These are phyloP conservation scores for Neonectria punicea DNA, from an alignment of 2,329 filamentous ascomycete genomes.

Conservation along the genomic window DNA sequence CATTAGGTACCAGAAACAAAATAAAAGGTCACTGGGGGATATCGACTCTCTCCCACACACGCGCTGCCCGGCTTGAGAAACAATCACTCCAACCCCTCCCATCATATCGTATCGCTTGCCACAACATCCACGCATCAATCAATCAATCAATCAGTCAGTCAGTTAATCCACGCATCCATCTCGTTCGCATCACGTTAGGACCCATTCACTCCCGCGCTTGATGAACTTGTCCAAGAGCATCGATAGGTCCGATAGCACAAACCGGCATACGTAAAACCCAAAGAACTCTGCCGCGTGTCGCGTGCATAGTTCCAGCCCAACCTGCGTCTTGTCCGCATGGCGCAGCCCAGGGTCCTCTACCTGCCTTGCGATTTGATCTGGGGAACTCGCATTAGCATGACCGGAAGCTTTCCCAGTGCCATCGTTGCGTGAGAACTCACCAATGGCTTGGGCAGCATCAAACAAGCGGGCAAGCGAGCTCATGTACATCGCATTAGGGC, in stretches of 20 bases:
- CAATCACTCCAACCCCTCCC: slow-evolving; percentile 29
- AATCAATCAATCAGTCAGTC: neutral
- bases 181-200: slow-evolving; percentile 55
- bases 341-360: slow-evolving; percentile 94
- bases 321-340: slow-evolving; percentile 92
- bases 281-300: slow-evolving; percentile 98
- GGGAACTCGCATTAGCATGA: slow-evolving; percentile 37
- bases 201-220: slow-evolving; percentile 97
- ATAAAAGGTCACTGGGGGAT: slow-evolving; percentile 42
- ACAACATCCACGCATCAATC: neutral
- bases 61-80: slow-evolving; percentile 28
- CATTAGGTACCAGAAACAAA: slow-evolving; percentile 32
- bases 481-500: slow-evolving; percentile 93
- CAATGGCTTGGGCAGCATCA: slow-evolving; percentile 91
- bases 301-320: slow-evolving; percentile 92
- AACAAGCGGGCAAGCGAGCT: slow-evolving; percentile 87
- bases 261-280: slow-evolving; percentile 94
- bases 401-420: rapidly evolving
- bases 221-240: slow-evolving; percentile 95
- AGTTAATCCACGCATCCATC: slow-evolving; percentile 6
- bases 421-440: slow-evolving; percentile 63
- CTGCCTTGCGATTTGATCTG: slow-evolving; percentile 95
- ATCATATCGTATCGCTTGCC: slow-evolving; percentile 18
- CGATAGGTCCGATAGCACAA: slow-evolving; percentile 86
- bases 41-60: slow-evolving; percentile 37